Base-by-base conservation (phyloP, 257 asterid species). In the Vinca minor region DNA sequence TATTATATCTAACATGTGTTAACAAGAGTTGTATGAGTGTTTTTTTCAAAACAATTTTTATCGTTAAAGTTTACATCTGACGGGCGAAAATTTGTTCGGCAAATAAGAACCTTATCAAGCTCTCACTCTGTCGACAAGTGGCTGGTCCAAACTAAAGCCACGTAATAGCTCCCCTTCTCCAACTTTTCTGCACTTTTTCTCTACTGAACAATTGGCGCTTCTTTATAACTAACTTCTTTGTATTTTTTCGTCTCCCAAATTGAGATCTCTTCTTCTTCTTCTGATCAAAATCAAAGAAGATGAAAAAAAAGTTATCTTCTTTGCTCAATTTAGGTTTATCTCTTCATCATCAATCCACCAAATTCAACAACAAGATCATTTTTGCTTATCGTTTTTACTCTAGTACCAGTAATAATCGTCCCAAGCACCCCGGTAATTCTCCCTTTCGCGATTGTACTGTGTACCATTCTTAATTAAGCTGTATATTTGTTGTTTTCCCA, bases 351-450 rank as follows among this genome's bases (percentile, higher is more conserved):
- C 82, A 56, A 10, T 63, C 73, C 64, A 50, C 71, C n/a, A 74
- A 74, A 68, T 60, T 76, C 42, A 59, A 74, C 21, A 56, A 31
- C 21, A 56, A 31, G 29, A 42, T 79, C 70, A 59, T 2, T 57
- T 42, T 3, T 52, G 72, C 55, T 59, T 31, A 69, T 32, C 82
- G 86, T 14, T 65, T 76, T 63, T 85, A 79, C 83, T 78, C n/a
- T n/a, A n/a, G 60, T 15, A 34, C 9, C 61, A 70, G 72, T 69
- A 80, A n/a, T n/a, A n/a, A 81, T 82, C 83, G 69, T 67, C 35
- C 85, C 73, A 64, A 66, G 32, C 78, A 72, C 47, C 84, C 80
- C 64, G 94, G 97, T 89, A 66, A 73, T 86, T 29, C 36, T 36
- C 57, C 6, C 15, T 56, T 59, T 17, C 31, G 3, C 49, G 2